Conservation (phyloP, 768 basidiomycete genomes). For the Amanita brunnescens region DNA sequence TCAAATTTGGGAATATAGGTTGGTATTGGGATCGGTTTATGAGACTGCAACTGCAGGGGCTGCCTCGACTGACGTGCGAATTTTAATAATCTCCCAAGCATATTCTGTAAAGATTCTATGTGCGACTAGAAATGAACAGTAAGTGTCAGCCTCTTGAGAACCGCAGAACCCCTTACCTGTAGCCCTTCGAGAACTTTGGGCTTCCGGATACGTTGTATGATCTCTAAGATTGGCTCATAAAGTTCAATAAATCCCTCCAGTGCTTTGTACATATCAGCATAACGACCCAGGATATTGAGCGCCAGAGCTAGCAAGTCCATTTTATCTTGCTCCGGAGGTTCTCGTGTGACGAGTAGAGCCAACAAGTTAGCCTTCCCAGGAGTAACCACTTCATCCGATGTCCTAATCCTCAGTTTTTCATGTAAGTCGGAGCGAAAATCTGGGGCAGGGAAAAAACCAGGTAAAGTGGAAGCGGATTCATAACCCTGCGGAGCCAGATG, state of each 20-base stretch:
- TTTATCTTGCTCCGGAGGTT: constrained; percentile 55
- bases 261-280: constrained; percentile 68
- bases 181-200: constrained; percentile 32
- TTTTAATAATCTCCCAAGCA: constrained; percentile 54
- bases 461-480: constrained; percentile 36
- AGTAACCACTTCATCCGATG: constrained; percentile 29
- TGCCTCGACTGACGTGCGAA: constrained; percentile 65
- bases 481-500: constrained; percentile 65
- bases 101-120: constrained; percentile 36
- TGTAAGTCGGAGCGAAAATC: constrained; percentile 53
- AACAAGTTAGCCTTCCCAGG: constrained; percentile 40
- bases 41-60: constrained; percentile 80
- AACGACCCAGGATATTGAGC: constrained; percentile 56
- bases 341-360: constrained; percentile 27
- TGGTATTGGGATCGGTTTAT: constrained; percentile 94
- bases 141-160: constrained; percentile 5
- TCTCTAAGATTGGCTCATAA: constrained; percentile 53
- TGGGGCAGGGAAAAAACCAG: constrained; percentile 63
- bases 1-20: constrained; percentile 95
- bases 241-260: constrained; percentile 82
- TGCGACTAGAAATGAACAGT: constrained; percentile 32
- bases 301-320: constrained; percentile 58
- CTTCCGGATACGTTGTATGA: constrained; percentile 48
- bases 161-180: constrained; percentile 34
- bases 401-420: constrained; percentile 28